Base-by-base conservation (phyloP, 2,329 filamentous ascomycete genomes). In the Clonostachys byssicola region DNA sequence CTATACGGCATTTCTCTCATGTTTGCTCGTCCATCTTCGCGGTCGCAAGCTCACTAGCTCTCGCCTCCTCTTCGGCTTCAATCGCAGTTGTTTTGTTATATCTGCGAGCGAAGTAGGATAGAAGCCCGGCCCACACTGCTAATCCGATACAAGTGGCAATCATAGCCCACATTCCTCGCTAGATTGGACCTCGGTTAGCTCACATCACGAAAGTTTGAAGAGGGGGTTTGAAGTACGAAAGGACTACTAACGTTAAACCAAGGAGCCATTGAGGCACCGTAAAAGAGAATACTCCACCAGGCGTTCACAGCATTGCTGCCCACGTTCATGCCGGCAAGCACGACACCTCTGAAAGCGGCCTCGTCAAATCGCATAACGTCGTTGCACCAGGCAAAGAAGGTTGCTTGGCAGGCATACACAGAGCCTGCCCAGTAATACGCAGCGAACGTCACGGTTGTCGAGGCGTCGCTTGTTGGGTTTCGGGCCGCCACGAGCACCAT, bases 331-430 rank as follows among this genome's bases (percentile, higher is more conserved):
- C 81, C 80, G 0, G 85, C 85, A 35, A 89, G 76, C 0, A 89
- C 85, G 2, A 89, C 75, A 3, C 77, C 81, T 5, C 86, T 72
- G 53, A 84, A 77, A 42, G 82, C 74, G 17, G 78, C 75, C 49
- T 86, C 79, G 54, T 87, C 78, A 47, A 78, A 76, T 8, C 81
- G 73, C 67, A 86, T 78, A 3, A 81, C 80, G 55, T 88, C 85
- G 54, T 89, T 89, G 18, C 83, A 85, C 85, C 85, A 89, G 0
- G 86, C 85, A 54, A 89, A 89, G 54, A 89, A 88, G 0, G 81
- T 86, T 1, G 86, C 84, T 62, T 89, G 85, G 56, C 85, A 86
- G 0, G 85, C 85, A 54, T 89, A 89, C 0, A 88, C 81, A 5
- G 77, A 70, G 1, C 86, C 86, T 0, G 84, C 81, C 78, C 80